Conservation (phyloP, 139 green algal genomes). For the Spirogloea muscicola region DNA sequence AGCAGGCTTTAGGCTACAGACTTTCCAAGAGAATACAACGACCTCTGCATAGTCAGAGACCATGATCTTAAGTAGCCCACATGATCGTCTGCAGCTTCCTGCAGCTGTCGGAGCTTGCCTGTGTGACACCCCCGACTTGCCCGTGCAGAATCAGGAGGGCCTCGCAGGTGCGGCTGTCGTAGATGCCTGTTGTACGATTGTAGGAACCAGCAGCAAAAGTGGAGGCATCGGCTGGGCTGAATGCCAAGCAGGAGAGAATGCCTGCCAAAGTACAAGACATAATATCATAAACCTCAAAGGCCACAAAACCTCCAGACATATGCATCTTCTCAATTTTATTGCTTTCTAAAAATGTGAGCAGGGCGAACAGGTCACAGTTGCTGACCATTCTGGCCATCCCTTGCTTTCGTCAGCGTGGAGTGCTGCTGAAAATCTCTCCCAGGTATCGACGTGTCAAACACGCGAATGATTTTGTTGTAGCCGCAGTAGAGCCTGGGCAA, state of each 20-base stretch:
- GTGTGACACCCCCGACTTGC: constrained; percentile 46
- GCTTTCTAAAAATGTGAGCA: too few species aligned
- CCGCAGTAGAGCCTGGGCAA: constrained; percentile 60
- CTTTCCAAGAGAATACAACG: too few species aligned
- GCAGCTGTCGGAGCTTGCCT: too few species aligned
- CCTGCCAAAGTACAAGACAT: too few species aligned
- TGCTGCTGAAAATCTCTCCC: constrained; percentile 58
- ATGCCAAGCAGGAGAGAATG: constrained; percentile 79
- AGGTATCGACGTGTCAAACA: constrained; percentile 68
- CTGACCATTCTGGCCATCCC: constrained; percentile 48
- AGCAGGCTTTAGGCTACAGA: too few species aligned
- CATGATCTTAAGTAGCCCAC: too few species aligned
- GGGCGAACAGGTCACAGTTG: too few species aligned
- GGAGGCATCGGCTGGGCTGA: constrained; percentile 52
- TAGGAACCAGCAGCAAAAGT: constrained; percentile 79
- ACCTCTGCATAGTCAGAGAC: too few species aligned
- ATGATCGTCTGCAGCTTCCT: too few species aligned
- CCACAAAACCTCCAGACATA: too few species aligned
- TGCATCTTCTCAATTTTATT: too few species aligned
- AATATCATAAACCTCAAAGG: too few species aligned
- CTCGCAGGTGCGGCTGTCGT: constrained; percentile 55
- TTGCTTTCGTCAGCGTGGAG: constrained; percentile 30
- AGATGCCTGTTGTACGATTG: constrained; percentile 60
- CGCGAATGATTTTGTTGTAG: constrained; percentile 59
- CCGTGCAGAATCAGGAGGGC: constrained; percentile 66